Evolutionary conservation across 805 yeast genomes (phyloP).

Genomic region (Ogataea nitratoaversa): DNA sequence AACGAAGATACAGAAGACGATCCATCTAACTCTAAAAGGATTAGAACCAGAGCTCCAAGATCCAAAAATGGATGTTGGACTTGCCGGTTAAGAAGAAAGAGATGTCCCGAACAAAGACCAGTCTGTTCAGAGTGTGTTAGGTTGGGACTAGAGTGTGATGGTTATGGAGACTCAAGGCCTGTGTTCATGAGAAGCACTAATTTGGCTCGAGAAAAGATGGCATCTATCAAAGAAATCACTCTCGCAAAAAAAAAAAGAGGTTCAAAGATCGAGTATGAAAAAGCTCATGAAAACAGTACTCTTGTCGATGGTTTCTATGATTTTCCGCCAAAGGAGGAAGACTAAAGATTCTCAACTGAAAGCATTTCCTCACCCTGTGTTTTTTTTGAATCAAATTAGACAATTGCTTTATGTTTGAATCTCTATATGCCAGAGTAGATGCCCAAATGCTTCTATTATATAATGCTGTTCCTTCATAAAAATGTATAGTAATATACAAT

Average conservation of each 20-base stretch:
- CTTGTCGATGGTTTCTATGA: too few relatives aligned
- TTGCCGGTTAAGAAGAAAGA: conserved; percentile 66
- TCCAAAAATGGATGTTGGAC: conserved; percentile 68
- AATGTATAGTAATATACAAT: too few relatives aligned
- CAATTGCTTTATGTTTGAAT: too few relatives aligned
- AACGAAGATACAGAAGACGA: conserved; percentile 10
- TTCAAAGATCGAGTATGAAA: conserved; percentile 20
- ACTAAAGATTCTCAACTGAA: too few relatives aligned
- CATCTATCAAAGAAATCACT: conserved; percentile 44
- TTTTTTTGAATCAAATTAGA: too few relatives aligned
- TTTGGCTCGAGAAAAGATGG: conserved; percentile 42
- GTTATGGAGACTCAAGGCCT: conserved; percentile 48
- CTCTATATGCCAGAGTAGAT: too few relatives aligned
- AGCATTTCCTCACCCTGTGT: too few relatives aligned
- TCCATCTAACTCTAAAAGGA: conserved; percentile 15
- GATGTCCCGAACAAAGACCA: conserved; percentile 66
- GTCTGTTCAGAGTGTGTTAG: conserved; percentile 53
- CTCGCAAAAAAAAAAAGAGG: conserved; percentile 35
- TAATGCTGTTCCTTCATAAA: too few relatives aligned
- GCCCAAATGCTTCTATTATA: too few relatives aligned
- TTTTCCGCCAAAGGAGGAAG: too few relatives aligned
- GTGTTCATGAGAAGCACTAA: conserved; percentile 44
- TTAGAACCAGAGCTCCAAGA: conserved; percentile 16
- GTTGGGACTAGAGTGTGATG: conserved; percentile 55
- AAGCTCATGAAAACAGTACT: conserved; percentile 9